Conservation (phyloP, 2,329 filamentous ascomycete genomes). For the Pyrenophora graminea region DNA sequence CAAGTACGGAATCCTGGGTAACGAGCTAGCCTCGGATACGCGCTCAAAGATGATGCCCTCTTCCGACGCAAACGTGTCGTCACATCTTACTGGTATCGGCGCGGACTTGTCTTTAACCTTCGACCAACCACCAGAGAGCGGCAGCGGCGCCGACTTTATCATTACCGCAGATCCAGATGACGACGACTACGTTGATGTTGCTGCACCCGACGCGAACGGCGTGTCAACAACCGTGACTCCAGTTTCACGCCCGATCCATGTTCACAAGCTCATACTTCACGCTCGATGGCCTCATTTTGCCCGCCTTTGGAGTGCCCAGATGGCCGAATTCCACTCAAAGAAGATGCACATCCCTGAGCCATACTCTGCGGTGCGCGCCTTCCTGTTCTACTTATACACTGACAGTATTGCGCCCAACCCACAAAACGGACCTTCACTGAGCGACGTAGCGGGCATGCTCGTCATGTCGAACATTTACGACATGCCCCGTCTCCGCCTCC, state of each 20-base stretch:
- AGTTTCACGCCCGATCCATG: slow-evolving; percentile 81
- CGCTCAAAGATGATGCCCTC: slow-evolving; percentile 51
- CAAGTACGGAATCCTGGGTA: slow-evolving; percentile 87
- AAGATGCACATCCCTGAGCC: slow-evolving; percentile 98
- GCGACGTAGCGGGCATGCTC: slow-evolving; percentile 88
- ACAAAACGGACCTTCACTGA: slow-evolving; percentile 62
- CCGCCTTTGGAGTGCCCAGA: slow-evolving; percentile 87
- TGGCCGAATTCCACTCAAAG: slow-evolving; percentile 96
- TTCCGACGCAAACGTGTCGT: slow-evolving; percentile 58
- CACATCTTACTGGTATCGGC: slow-evolving; percentile 69
- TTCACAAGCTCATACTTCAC: slow-evolving; percentile 92
- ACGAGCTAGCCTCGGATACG: slow-evolving; percentile 60
- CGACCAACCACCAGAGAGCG: slow-evolving; percentile 79
- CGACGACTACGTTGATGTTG: slow-evolving; percentile 65
- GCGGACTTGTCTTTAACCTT: slow-evolving; percentile 85
- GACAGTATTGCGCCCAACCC: slow-evolving; percentile 71
- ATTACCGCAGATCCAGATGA: slow-evolving; percentile 86
- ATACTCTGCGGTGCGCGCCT: slow-evolving; percentile 90
- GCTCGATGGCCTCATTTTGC: slow-evolving; percentile 97
- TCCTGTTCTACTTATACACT: slow-evolving; percentile 95
- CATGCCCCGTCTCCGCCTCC: slow-evolving; percentile 85
- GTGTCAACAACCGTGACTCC: slow-evolving; percentile 39
- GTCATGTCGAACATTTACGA: slow-evolving; percentile 99
- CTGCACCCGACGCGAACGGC: slow-evolving; percentile 47
- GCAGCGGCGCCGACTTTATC: slow-evolving; percentile 86